Percentiles rank a stretch among this genome's conserved stretches.
Evolutionary conservation across 768 basidiomycete species (phyloP).

Genomic region (Pholiota conissans): DNA sequence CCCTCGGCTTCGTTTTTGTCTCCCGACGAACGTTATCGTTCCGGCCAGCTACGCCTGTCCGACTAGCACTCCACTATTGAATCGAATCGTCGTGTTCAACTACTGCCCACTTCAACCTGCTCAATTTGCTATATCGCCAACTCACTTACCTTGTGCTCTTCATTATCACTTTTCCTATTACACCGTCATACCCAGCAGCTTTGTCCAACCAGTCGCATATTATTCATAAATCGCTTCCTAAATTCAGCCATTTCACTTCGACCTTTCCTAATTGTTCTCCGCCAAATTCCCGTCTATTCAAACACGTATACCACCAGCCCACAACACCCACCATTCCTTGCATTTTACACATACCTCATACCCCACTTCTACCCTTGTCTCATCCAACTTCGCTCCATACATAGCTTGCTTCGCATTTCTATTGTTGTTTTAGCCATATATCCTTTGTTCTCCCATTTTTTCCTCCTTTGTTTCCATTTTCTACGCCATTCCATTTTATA

Average conservation of each 20-base stretch:
- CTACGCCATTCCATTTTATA: background rate
- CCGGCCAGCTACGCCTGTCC: background rate
- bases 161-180: background rate
- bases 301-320: slow-evolving; percentile 9
- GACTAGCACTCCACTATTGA: background rate
- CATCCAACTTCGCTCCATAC: slow-evolving; percentile 3
- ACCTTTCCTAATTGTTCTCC: slow-evolving; percentile 1
- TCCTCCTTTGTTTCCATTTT: slow-evolving; percentile 12
- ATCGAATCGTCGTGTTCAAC: background rate
- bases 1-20: background rate
- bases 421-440: slow-evolving; percentile 3
- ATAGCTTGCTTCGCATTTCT: slow-evolving; percentile 9
- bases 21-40: background rate
- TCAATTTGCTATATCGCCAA: slow-evolving; percentile 7
- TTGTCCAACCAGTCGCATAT: background rate
- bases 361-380: slow-evolving; percentile 3
- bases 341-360: slow-evolving; percentile 7
- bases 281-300: background rate
- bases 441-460: slow-evolving; percentile 1
- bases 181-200: background rate
- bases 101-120: slow-evolving; percentile 6
- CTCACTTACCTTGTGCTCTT: slow-evolving; percentile 7
- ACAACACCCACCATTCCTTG: slow-evolving; percentile 7
- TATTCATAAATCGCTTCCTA: background rate
- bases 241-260: background rate